Conservation (phyloP, 2,329 filamentous ascomycete genomes). For the Elsinoe australis region DNA sequence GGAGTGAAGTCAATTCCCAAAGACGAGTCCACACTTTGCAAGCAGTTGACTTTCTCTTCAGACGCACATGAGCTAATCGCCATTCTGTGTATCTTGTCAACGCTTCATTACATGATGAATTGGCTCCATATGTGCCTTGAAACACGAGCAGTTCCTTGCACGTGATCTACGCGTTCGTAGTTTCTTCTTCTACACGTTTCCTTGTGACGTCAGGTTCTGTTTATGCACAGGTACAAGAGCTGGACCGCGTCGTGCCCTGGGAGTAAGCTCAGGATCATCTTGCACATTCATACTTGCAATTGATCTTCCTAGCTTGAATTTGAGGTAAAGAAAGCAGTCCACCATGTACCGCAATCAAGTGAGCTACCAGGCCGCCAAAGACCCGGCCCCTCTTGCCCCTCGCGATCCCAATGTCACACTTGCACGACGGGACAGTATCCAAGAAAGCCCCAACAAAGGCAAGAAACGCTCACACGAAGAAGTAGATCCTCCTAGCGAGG, state of each 20-base stretch:
- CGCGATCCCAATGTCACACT: background rate
- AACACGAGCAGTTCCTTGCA: background rate
- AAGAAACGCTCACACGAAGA: slow-evolving; percentile 4
- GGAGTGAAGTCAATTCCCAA: background rate
- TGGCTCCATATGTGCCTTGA: no score
- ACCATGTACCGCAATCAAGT: background rate
- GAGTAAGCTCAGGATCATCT: no score
- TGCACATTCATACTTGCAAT: background rate
- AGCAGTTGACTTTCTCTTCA: no score
- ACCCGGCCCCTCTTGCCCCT: slow-evolving; percentile 3
- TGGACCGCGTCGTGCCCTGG: no score
- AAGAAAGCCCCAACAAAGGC: background rate
- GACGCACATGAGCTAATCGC: no score
- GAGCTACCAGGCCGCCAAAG: background rate
- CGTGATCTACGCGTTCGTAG: background rate
- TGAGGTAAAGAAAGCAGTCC: no score
- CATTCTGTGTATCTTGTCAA: no score
- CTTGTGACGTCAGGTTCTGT: no score
- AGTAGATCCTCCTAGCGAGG: background rate
- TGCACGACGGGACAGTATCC: background rate
- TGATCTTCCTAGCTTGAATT: background rate
- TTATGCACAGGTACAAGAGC: no score
- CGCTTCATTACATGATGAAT: no score
- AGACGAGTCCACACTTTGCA: no score
- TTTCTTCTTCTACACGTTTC: background rate